Evolutionary conservation across 805 yeast genomes (phyloP).

Genomic region (Candida verbasci): DNA sequence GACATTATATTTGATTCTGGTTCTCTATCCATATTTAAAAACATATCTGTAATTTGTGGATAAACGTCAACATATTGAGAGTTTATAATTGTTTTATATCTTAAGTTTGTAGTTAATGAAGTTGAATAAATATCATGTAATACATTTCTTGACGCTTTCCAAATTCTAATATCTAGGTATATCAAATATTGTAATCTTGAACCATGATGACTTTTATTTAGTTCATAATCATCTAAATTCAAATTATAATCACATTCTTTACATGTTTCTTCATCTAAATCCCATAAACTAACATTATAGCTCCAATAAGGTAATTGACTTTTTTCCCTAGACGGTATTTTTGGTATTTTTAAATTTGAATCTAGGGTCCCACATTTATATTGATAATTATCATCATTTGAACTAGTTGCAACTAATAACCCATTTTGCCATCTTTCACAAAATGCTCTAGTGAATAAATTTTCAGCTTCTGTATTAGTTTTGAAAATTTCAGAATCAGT

Average conservation of each 20-base stretch:
- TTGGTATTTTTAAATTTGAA: slow-evolving; percentile 33
- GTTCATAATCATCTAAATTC: slow-evolving; percentile 20
- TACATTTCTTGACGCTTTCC: slow-evolving; percentile 55
- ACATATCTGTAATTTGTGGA: slow-evolving; percentile 68
- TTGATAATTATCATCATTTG: slow-evolving; percentile 7
- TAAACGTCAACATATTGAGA: slow-evolving; percentile 81
- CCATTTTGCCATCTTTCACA: slow-evolving; percentile 63
- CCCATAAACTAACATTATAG: slow-evolving; percentile 42
- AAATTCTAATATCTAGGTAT: slow-evolving; percentile 66
- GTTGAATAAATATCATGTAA: slow-evolving; percentile 65
- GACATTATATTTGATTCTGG: slow-evolving; percentile 78
- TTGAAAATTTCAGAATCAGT: slow-evolving; percentile 51
- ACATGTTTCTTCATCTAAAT: slow-evolving; percentile 38
- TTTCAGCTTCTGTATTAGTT: slow-evolving; percentile 43
- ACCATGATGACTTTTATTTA: slow-evolving; percentile 31
- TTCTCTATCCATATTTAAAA: slow-evolving; percentile 73
- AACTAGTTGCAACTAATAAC: slow-evolving; percentile 1
- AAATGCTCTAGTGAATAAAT: slow-evolving; percentile 53
- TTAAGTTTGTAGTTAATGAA: slow-evolving; percentile 56
- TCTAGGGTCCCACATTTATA: slow-evolving; percentile 32
- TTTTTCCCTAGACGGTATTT: slow-evolving; percentile 17
- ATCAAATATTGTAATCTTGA: slow-evolving; percentile 57
- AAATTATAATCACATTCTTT: slow-evolving; percentile 46
- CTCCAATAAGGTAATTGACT: slow-evolving; percentile 30
- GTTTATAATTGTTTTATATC: slow-evolving; percentile 56